These are phyloP conservation scores for Cucurbita ficifolia DNA, from an alignment of 306 rosid genomes.

Conservation along the genomic window DNA sequence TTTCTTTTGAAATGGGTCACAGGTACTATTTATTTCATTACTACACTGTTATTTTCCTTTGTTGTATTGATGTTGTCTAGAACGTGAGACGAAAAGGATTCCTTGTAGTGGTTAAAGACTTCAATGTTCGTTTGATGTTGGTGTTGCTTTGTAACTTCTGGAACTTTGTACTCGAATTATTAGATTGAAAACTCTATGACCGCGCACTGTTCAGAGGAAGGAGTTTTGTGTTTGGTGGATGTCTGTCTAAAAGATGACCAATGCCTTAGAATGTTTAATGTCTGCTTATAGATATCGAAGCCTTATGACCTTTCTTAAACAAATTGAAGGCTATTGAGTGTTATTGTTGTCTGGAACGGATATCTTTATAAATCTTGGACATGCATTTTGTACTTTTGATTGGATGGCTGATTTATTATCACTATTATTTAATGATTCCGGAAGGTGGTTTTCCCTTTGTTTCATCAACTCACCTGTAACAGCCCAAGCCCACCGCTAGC, in stretches of 20 bases:
- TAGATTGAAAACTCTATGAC: background rate
- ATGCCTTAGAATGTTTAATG: background rate
- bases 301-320: background rate
- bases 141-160: background rate
- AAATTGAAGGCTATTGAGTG: background rate
- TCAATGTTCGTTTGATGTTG: background rate
- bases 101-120: background rate
- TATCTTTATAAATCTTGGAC: background rate
- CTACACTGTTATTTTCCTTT: background rate
- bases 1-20: slow-evolving; percentile 73
- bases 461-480: too few species aligned
- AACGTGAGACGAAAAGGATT: background rate
- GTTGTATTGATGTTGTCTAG: background rate
- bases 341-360: background rate
- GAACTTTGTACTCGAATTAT: background rate
- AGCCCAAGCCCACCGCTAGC: too few species aligned
- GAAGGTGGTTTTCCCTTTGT: too few species aligned
- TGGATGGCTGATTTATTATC: background rate
- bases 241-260: background rate
- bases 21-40: slow-evolving; percentile 30
- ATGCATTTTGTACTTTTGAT: background rate
- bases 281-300: background rate
- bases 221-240: background rate
- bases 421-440: background rate
- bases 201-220: background rate